Base-by-base conservation (phyloP, 257 asterid species). In the Nicotiana paniculata region DNA sequence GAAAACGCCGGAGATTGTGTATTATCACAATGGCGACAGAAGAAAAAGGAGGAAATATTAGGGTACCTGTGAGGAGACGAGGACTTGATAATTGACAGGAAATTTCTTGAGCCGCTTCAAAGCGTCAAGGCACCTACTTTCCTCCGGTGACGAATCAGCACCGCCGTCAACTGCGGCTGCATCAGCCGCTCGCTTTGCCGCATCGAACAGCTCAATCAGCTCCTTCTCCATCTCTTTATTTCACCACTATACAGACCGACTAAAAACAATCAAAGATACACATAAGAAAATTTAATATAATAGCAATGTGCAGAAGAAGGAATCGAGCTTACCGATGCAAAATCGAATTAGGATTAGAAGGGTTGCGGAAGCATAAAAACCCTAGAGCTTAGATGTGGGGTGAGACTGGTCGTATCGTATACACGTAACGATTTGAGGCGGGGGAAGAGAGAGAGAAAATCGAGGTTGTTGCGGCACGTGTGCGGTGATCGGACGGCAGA, bases 51-150 rank as follows among this genome's bases (percentile, higher is more conserved):
- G 21, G 82, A 54, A 79, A 80, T 62, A 51, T 53, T 33, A 69
- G 79, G 35, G 37, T 81, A 93, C 99, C 98, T 93, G 96, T 11
- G 97, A 90, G 76, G 98, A 93, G 48, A 95, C 97, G 51, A 95
- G 97, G 87, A 95, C 89, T 54, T 92, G 91, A 86, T 95, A 95
- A 88, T 86, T 93, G 57, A 95, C 94, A 35, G 97, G 99, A 85
- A 94, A 92, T 81, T 88, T 83, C 90, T 91, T 92, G 80, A 96
- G 98, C 80, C 46, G 89, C 74, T 88, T 90, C 53, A 96, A 88
- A 6, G 90, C 92, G 54, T n/a, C 57, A 70, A 39, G 81, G 67
- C 88, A 84, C 35, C 86, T 85, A 13, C 63, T 84, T 85, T 95
- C 97, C 51, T 83, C 93, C 2, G 93, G 87, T 4, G 93, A 89